Percentiles rank a stretch among this genome's conserved stretches.
These are phyloP conservation scores for Solanum acaule DNA, from an alignment of 257 asterid genomes.

Conservation along the genomic window DNA sequence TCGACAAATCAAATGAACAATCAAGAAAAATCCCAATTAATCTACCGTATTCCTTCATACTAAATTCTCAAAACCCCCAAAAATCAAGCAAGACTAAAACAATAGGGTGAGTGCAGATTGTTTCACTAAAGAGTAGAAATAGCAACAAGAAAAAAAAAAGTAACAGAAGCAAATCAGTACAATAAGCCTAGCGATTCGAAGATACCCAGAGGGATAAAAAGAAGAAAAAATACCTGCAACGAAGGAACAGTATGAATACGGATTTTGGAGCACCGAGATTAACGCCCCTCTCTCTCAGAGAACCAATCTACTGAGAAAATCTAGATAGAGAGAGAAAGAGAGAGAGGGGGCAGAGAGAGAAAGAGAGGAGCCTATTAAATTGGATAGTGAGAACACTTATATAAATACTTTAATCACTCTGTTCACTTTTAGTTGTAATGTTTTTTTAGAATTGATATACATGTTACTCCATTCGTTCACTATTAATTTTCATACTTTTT, in stretches of 20 bases:
- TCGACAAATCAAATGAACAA: background rate
- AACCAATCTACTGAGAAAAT: background rate
- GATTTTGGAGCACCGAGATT: background rate
- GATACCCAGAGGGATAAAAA: background rate
- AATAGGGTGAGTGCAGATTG: background rate
- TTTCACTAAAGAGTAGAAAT: background rate
- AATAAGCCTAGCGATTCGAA: background rate
- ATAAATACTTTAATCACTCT: background rate
- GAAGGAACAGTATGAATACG: background rate
- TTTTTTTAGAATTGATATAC: too few species aligned
- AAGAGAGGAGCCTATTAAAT: background rate
- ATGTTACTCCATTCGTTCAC: too few species aligned
- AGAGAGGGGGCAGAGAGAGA: background rate
- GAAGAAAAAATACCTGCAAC: background rate
- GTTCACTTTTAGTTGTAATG: accelerated
- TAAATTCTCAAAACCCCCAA: background rate
- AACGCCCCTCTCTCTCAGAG: background rate
- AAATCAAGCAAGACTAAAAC: background rate
- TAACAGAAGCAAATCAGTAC: background rate
- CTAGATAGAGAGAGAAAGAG: background rate
- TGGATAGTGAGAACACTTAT: background rate
- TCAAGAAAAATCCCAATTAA: background rate
- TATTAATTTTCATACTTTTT: too few species aligned
- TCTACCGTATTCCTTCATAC: background rate
- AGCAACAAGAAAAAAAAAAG: background rate